Evolutionary conservation across 495 filamentous ascomycete species (phyloP), one percentile per base, ranked within the genome.

Genomic region (Lasiosphaeria hispida): DNA sequence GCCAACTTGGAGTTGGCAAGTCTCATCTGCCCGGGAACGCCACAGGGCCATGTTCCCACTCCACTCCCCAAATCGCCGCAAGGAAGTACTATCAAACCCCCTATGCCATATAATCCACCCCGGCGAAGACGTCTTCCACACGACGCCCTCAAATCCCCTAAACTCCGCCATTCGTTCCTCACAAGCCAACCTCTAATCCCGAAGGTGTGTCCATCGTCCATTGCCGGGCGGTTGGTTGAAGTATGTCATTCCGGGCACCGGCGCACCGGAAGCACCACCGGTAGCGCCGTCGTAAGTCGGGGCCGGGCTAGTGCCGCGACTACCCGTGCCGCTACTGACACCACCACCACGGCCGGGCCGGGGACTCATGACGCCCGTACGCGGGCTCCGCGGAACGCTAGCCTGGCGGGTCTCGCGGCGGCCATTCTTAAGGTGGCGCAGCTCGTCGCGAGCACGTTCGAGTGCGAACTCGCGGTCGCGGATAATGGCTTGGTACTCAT

Each of bases 381-480:
- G 71, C 17, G 77, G 77, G 58, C 77, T 79, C 19, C 75, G 77
- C 43, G 77, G 77, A 37, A 77, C 75, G 40, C 76, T 79, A 53
- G 59, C 70, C 70, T 77, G 73, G 37, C 77, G 65, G 7, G 77
- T 80, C 56, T 71, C 80, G 57, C 70, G 79, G 68, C 74, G 79
- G 67, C 55, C 83, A 67, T 59, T 85, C 77, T 60, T 80, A 72
- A 61, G 60, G 10, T 53, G 13, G 3, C 62, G 65, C 0, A 75
- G 66, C 54, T 80, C 72, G 3, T 74, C 70, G 35, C 55, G 71
- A 2, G 64, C 50, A 5, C 61, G 63, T 18, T 63, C 63, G 10
- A 89, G 71, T 55, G 88, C 86, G 0, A 81, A 74, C 57, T 90
- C 86, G 47, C 85, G 81, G 33, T 82, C 77, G 15, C 71, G 71